Evolutionary conservation across 2,329 filamentous ascomycete genomes (phyloP).

Genomic region (Chrysoporthe austroafricana): DNA sequence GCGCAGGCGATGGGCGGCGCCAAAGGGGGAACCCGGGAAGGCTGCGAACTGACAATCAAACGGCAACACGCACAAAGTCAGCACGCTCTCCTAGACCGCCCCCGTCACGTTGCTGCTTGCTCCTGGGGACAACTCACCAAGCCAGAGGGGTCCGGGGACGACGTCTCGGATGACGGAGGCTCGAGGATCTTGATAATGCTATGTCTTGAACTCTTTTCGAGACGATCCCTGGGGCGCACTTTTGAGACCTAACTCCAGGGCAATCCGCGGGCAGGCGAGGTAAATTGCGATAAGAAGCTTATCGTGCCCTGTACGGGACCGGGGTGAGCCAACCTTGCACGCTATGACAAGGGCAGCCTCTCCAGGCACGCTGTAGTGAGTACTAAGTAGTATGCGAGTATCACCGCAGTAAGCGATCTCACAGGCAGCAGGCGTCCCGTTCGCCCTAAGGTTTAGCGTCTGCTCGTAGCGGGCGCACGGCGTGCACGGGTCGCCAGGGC

Average conservation of each 20-base stretch:
- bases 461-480: neutral
- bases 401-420: neutral
- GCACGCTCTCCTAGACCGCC: constrained; percentile 1
- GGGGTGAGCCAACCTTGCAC: neutral
- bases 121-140: constrained; percentile 2
- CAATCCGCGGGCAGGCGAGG: constrained; percentile 10
- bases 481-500: neutral
- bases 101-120: neutral
- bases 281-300: constrained; percentile 15
- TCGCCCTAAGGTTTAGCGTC: neutral
- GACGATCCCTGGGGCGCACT: neutral
- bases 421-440: neutral
- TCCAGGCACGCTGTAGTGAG: neutral
- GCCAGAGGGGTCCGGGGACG: neutral
- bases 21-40: constrained; percentile 4
- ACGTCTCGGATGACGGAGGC: neutral
- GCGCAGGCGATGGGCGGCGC: constrained; percentile 8
- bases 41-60: constrained; percentile 13
- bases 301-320: neutral
- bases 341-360: neutral
- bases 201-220: neutral
- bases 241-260: neutral
- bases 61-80: constrained; percentile 16
- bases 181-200: neutral
- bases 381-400: no score